Base-by-base conservation (phyloP, 306 rosid genomes). In the Alnus rubra region DNA sequence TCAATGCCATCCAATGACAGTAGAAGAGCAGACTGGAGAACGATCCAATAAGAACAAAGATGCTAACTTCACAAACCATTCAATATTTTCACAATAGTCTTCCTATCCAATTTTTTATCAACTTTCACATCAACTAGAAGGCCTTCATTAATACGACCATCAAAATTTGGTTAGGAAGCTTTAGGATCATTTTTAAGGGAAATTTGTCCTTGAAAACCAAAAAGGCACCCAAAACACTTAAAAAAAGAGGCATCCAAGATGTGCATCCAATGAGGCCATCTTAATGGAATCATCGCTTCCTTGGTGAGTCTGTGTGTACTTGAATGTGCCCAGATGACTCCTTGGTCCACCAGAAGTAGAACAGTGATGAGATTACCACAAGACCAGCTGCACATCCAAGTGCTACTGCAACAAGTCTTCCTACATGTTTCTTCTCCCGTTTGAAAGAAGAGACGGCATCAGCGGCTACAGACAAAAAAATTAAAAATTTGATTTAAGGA, bases 361-460 rank as follows among this genome's bases (percentile, higher is more conserved):
- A 49, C 23, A 73, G 9, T 9, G 76, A 50, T 48, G 64, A 81
- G 30, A 78, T 5, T 51, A 84, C 28, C 51, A 72, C n/a, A 45
- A 81, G 15, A 11, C 68, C 83, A 37, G 85, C 78, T 64, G 56
- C 76, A 74, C 83, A 59, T 62, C 76, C 83, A 6, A 81, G n/a
- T 53, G 78, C 55, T 73, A 80, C 54, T 47, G 78, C 87, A 65
- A 78, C 69, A 23, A 78, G 12, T 35, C 39, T 81, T 30, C 80
- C 78, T 8, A 78, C 77, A 4, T n/a, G 78, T 80, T 81, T 84
- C 80, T 60, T 81, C 59, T 63, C n/a, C 9, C 71, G 12, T 10
- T 69, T 54, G 8, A 47, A 37, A 48, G 85, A 74, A 14, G 30
- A 28, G 2, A 19, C 83, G 60, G 56, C 64, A 47, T 64, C 77